Evolutionary conservation across 306 rosid genomes (phyloP).

Genomic region (Trifolium fragiferum): DNA sequence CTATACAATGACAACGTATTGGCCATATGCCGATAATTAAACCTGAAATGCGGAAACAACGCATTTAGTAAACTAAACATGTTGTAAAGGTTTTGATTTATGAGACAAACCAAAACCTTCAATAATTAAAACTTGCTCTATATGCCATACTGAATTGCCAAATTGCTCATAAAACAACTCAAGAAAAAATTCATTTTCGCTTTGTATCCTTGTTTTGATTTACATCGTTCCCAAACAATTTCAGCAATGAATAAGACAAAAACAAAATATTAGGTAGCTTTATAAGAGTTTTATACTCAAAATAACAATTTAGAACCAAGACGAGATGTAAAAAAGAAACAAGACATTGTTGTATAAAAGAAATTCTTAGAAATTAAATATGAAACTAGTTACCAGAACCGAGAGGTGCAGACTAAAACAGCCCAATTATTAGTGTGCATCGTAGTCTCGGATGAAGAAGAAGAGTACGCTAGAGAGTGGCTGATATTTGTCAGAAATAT

Average conservation of each 20-base stretch:
- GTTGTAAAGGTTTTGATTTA: not conserved
- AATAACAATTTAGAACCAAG: slow-evolving; percentile 13
- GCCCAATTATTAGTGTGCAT: slow-evolving; percentile 97
- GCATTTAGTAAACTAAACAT: slow-evolving; percentile 24
- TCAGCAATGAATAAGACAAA: slow-evolving; percentile 5
- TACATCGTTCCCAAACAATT: not conserved
- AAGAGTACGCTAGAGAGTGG: slow-evolving; percentile 52
- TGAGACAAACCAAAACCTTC: slow-evolving; percentile 1
- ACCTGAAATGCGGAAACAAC: slow-evolving; percentile 62
- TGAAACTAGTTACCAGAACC: slow-evolving; percentile 67
- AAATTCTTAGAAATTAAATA: slow-evolving; percentile 4
- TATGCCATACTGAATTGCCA: not conserved
- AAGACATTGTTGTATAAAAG: not conserved
- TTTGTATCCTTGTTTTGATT: not conserved
- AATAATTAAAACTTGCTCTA: slow-evolving; percentile 1
- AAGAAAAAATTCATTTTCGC: not conserved
- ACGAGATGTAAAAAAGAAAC: not conserved
- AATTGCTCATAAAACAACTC: slow-evolving; percentile 1
- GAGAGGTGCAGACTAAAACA: slow-evolving; percentile 93
- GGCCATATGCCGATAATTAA: slow-evolving; percentile 97
- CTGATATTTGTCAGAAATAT: slow-evolving; percentile 42
- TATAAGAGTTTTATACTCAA: not conserved
- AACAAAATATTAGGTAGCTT: not conserved
- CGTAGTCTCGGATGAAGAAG: slow-evolving; percentile 63
- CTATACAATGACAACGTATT: slow-evolving; percentile 89